Evolutionary conservation across 805 yeast species (phyloP), one percentile per base, ranked within the genome.

Genomic region (Yarrowia sp.): DNA sequence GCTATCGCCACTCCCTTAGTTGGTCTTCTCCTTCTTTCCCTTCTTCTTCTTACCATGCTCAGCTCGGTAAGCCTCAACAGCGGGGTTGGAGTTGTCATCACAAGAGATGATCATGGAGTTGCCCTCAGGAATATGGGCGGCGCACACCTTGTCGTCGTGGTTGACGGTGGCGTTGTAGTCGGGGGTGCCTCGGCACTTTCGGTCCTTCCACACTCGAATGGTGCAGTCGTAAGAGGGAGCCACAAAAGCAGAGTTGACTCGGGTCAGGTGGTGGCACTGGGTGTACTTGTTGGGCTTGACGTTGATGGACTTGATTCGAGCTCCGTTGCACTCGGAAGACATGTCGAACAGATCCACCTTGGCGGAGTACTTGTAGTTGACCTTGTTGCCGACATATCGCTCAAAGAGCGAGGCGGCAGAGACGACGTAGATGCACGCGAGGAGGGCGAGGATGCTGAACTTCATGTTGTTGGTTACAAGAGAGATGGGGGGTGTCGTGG

Each of bases 331-430:
- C 50, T 43, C 50, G 18, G 13, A 17, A 41, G 63, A 57, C 50
- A 42, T 57, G 50, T 42, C 48, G 48, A 57, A 57, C 32, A 57
- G 41, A 18, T 57, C 63, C 41, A 57, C 63, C 63, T 57, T 57
- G 63, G 63, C 63, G 42, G 63, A 57, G 63, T 57, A 57, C 63
- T 57, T 57, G 63, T 57, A 57, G 63, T 57, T 57, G 63, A 57
- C 63, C 63, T 57, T 57, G 63, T 57, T 57, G 48, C 63, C 63
- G 17, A 57, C 18, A 50, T 57, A 57, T 42, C 63, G 63, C 63
- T 57, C 63, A 33, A 42, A 57, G 10, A 57, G 63, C 1, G 63
- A 57, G 39, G 63, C 63, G 14, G 63, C 63, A 42, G 42, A 50
- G 41, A 57, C 63, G 11, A 57, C 42, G 63, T 57, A 57, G 63